A percentile compares a stretch with the other conserved stretches of the same genome.
Evolutionary conservation across 2,329 filamentous ascomycete genomes (phyloP).

Genomic region (Cercospora beticola): DNA sequence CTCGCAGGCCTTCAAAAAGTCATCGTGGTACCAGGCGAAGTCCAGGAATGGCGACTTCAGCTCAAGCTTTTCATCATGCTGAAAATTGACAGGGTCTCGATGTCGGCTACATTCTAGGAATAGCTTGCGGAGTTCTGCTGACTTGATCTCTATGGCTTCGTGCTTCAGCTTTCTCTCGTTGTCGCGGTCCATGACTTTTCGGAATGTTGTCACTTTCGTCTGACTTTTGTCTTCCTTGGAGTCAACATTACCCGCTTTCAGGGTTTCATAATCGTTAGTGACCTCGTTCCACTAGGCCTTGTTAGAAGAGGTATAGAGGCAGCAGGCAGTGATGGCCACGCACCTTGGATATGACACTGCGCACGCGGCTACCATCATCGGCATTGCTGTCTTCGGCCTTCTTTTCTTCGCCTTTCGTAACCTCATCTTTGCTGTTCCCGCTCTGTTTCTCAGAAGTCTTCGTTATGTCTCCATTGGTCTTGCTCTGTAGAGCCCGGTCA

Average conservation of each 20-base stretch:
- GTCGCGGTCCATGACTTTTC: conserved; percentile 10
- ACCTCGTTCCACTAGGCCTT: conserved; percentile 9
- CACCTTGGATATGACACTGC: not conserved
- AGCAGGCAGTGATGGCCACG: not conserved
- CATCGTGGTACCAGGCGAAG: conserved; percentile 8
- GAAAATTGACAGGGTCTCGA: not conserved
- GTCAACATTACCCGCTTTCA: not conserved
- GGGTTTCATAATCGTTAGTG: not conserved
- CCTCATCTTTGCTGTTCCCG: not conserved
- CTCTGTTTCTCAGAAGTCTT: not conserved
- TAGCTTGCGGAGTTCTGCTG: conserved; percentile 1
- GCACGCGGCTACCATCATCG: not conserved
- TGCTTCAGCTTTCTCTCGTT: conserved; percentile 6
- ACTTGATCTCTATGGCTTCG: conserved; percentile 12
- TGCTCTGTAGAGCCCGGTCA: not conserved
- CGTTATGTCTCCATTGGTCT: not conserved
- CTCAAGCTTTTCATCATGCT: not conserved
- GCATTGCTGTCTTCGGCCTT: not conserved
- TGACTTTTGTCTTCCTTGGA: not conserved
- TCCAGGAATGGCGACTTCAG: not conserved
- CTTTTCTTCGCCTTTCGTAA: not conserved
- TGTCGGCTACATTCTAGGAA: conserved; percentile 2
- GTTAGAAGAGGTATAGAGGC: not conserved
- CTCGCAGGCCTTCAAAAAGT: conserved; percentile 6
- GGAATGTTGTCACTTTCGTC: conserved; percentile 5